Evolutionary conservation across 345 rosid genomes (phyloP), one percentile per base, ranked within the genome.

Genomic region (Geranium rotundifolium): DNA sequence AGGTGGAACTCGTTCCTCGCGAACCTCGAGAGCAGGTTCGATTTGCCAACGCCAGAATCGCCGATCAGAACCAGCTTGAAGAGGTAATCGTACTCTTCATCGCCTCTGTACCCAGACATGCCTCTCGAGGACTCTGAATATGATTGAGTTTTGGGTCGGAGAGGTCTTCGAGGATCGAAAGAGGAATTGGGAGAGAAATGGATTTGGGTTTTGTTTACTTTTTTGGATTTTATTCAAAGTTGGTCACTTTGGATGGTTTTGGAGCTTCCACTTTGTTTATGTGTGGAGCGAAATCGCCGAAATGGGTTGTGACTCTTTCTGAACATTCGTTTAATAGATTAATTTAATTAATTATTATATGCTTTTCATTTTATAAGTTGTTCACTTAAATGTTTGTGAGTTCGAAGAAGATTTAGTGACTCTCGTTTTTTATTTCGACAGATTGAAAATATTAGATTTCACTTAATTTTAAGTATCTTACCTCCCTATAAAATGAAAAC

Each of bases 1-100:
- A 81, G 77, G 64, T 75, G 79, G 67, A 81, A 81, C 61, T 81
- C 82, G 75, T 81, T 81, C 52, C 69, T 69, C 7, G 85, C 78
- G 68, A 81, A 81, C 67, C 82, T 65, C 14, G 85, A 73, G 10
- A 78, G 78, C 56, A 81, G 67, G 77, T 81, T 81, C 23, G 85
- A 78, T 72, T 81, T 81, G 5, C 85, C 85, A 15, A 81, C 85
- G 49, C 82, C 85, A 1, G 85, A 81, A 65, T 81, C 85, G 4
- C 85, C 85, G 56, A 81, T 81, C 63, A 81, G 67, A n/a, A 81
- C 85, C 71, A 78, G 64, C 82, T 81, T 81, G 77, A 81, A 81
- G 20, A 81, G 68, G 71, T 81, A 81, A 63, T 81, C 85, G 60
- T 81, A 81, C 50, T 81, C 85, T 17, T 81, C 85, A 13, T 81